A percentile compares a stretch with the other conserved stretches of the same genome.
Evolutionary conservation across 2,329 filamentous ascomycete genomes (phyloP).

Genomic region (Mariannaea elegans): DNA sequence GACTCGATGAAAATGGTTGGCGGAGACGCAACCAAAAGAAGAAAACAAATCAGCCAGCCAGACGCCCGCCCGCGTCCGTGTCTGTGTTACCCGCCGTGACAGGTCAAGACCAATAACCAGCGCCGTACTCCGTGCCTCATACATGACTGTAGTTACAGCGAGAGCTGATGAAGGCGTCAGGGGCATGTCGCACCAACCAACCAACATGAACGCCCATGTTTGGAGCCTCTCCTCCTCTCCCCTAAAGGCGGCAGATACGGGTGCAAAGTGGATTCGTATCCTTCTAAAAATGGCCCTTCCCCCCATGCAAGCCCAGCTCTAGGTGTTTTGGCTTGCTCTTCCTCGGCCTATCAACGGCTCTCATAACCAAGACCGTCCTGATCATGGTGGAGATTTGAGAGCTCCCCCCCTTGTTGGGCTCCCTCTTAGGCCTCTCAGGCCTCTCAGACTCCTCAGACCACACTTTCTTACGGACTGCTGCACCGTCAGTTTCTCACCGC

Average conservation of each 20-base stretch:
- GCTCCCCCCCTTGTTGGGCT: neutral
- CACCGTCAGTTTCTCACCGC: too few relatives aligned
- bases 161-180: conserved; percentile 21
- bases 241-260: neutral
- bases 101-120: too few relatives aligned
- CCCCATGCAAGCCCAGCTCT: too few relatives aligned
- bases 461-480: too few relatives aligned
- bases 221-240: neutral
- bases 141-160: too few relatives aligned
- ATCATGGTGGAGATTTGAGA: neutral
- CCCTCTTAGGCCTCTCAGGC: neutral
- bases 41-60: neutral
- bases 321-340: too few relatives aligned
- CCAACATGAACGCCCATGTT: neutral
- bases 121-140: too few relatives aligned
- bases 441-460: neutral
- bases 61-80: neutral
- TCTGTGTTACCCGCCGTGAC: too few relatives aligned
- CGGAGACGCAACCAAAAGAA: neutral
- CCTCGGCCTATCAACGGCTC: neutral
- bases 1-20: neutral
- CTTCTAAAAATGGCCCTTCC: neutral
- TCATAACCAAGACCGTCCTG: neutral
- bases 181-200: conserved; percentile 37
- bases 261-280: neutral